Base-by-base conservation (phyloP, 345 rosid species). In the Hypericum perforatum region DNA sequence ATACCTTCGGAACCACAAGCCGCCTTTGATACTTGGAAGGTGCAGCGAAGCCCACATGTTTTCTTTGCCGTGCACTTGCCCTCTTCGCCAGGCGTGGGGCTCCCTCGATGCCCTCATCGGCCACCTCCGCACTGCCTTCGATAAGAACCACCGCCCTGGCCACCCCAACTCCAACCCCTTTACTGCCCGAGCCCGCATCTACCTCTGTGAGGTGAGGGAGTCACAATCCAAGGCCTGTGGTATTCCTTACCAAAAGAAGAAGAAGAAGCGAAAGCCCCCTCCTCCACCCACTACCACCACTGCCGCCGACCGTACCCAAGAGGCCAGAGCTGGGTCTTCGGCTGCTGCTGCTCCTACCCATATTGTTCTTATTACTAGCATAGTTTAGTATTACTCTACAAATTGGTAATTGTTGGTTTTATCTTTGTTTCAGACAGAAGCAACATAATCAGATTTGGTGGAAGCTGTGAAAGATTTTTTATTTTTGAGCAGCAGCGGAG, bases 41-140 rank as follows among this genome's bases (percentile, higher is more conserved):
- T n/a, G n/a, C n/a, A n/a, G n/a, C n/a, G n/a, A n/a, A n/a, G n/a
- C n/a, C n/a, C 8, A 66, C 62, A 2, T 63, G 44, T 7, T 67
- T 0, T 67, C 72, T 0, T 66, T 63, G 5, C 67, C 67, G 0
- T 68, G 72, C 16, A 62, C 63, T 11, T 68, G 72, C 39, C 72
- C 67, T 14, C 63, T 68, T 0, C 62, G 57, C 50, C 72, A 68
- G 39, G 72, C 72, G 1, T 68, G 72, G 72, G 72, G 72, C 5
- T n/a, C n/a, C n/a, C n/a, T n/a, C n/a, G n/a, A n/a, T n/a, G n/a
- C n/a, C n/a, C n/a, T n/a, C n/a, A n/a, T 68, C 51, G 72, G 67
- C 46, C 63, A 63, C 47, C 59, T 68, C 41, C 56, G 72, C 43
- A 67, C 67, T 0, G 67, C 72, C 1, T 62, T 61, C 14, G 67